Evolutionary conservation across 2,329 filamentous ascomycete species (phyloP).

Genomic region (Xylaria sp.): DNA sequence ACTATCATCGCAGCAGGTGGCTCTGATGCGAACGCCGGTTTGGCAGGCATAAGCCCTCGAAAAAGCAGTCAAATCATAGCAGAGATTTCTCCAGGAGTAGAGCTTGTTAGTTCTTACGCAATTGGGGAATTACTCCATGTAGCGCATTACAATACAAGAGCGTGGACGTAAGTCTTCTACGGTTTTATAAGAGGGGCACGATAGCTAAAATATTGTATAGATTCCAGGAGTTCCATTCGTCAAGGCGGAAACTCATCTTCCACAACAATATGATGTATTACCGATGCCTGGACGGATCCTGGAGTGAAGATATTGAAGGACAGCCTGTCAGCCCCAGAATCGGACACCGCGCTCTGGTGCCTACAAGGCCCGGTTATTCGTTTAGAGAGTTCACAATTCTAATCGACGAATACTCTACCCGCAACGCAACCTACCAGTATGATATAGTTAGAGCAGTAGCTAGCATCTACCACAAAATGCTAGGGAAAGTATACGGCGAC

Average conservation of each 20-base stretch:
- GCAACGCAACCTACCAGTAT: neutral
- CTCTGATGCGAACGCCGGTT: no score
- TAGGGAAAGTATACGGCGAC: neutral
- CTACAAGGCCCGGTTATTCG: slow-evolving; percentile 27
- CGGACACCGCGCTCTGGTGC: neutral
- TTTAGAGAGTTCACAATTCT: neutral
- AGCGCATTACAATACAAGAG: no score
- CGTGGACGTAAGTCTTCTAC: no score
- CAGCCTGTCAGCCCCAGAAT: neutral
- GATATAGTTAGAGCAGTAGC: neutral
- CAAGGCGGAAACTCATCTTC: slow-evolving; percentile 16
- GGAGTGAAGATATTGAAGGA: slow-evolving; percentile 13
- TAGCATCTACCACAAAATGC: slow-evolving; percentile 5
- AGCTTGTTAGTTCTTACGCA: no score
- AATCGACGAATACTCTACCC: neutral
- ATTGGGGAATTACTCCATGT: no score
- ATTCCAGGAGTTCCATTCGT: slow-evolving; percentile 16
- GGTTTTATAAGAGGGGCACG: no score
- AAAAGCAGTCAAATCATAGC: no score
- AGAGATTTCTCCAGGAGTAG: no score
- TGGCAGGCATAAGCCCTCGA: no score
- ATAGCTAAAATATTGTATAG: neutral
- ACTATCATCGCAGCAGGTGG: no score
- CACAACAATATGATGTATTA: slow-evolving; percentile 7
- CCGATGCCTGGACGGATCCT: slow-evolving; percentile 3